phyloP scores from a whole-genome alignment of 1,284 basidiomycete genomes.

The Xanthoconium separans region DNA sequence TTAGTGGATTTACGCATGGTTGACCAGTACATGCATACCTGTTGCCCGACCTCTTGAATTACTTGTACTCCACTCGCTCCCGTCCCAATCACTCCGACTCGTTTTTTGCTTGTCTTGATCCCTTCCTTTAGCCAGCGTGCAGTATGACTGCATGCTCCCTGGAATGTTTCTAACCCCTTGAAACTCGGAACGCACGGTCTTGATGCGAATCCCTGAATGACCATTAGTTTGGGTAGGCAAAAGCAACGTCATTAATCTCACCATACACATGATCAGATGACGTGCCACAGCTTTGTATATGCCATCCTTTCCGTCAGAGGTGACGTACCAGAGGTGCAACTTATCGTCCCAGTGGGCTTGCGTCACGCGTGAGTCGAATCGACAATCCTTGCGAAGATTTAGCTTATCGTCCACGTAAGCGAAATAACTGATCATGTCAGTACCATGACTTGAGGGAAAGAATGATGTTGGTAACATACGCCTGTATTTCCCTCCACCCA shows the following conservation, averaged over 20 bases:
- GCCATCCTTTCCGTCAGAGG: constrained; percentile 12
- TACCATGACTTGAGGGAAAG: not conserved
- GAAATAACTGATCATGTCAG: constrained; percentile 13
- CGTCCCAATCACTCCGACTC: constrained; percentile 20
- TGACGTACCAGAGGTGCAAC: constrained; percentile 14
- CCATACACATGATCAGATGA: constrained; percentile 18
- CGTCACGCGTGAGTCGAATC: constrained; percentile 11
- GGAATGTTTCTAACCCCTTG: constrained; percentile 14
- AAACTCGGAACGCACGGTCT: constrained; percentile 16
- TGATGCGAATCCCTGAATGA: constrained; percentile 8
- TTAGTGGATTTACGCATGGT: not conserved
- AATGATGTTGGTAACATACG: not conserved
- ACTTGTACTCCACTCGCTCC: constrained; percentile 20
- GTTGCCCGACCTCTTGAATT: constrained; percentile 14
- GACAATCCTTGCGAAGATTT: constrained; percentile 16
- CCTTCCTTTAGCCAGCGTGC: constrained; percentile 17
- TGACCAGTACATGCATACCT: constrained; percentile 2
- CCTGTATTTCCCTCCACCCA: constrained; percentile 11
- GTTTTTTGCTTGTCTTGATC: constrained; percentile 16
- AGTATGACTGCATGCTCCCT: constrained; percentile 11
- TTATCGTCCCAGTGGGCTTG: constrained; percentile 16
- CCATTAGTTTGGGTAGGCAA: not conserved
- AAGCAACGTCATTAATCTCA: not conserved
- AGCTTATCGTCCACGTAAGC: constrained; percentile 13
- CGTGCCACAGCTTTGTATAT: constrained; percentile 9